Evolutionary conservation across 768 basidiomycete genomes (phyloP), one percentile per base, ranked within the genome.

Genomic region (Jaapia argillacea): DNA sequence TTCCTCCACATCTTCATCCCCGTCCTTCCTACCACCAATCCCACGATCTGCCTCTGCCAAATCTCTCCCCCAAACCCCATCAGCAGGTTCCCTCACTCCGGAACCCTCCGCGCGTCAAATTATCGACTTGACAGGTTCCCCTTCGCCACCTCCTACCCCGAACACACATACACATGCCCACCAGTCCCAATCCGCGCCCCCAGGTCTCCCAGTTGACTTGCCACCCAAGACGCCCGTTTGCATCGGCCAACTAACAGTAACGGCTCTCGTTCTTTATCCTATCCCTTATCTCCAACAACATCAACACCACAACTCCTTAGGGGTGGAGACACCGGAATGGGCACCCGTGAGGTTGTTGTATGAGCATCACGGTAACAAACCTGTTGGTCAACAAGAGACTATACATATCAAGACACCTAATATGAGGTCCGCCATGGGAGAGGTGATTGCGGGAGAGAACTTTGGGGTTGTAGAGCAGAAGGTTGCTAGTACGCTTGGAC

Each of bases 381-480:
- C 67, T 4, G 41, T 46, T 1, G 69, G 69, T 40, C n/a, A n/a
- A n/a, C 67, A 71, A 43, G 86, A 90, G 54, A 88, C 84, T 4
- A 82, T 93, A 28, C 79, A 88, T 49, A 84, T 92, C 50, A 77
- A 73, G 55, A 69, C 79, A 0, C 86, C 86, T 2, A 70, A 67
- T 40, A 58, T 58, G 20, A 72, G 72, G 51, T 58, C 64, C 22
- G 60, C 66, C 1, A 65, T 67, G 27, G 82, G 82, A 14, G 81
- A 85, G 46, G 56, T 64, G 21, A 55, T 68, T 2, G 56, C 67
- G 4, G 79, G 79, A 2, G 85, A 91, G 41, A 68, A 67, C 12
- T 93, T 93, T 51, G 90, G 74, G 4, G 81, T 93, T 16, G 75
- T 92, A 24, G 90, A 92, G 56, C 87, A 89, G 59, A 88, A 82